Base-by-base conservation (phyloP, 495 filamentous ascomycete species). In the Oidiodendron maius region DNA sequence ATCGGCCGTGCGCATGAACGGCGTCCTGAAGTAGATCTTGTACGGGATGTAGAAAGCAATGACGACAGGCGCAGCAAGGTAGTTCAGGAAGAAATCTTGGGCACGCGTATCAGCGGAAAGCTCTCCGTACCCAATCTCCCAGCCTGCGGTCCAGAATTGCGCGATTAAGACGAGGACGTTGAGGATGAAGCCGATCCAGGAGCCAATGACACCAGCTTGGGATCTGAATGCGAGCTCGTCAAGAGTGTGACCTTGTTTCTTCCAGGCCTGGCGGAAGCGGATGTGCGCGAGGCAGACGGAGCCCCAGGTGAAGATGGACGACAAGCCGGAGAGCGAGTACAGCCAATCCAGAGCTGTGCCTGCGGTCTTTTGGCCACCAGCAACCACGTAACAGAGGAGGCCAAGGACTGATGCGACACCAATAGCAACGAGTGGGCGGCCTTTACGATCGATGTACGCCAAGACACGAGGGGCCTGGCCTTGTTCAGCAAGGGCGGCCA, bases 141-240 rank as follows among this genome's bases (percentile, higher is more conserved):
- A 87, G 17, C 86, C 83, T 20, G 86, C 89, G 24, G 84, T 86
- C 93, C 93, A 98, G 72, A 97, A 95, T 59, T 96, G 90, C 8
- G 89, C 91, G 39, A 91, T 60, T 17, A 97, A 76, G 11, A 98
- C 86, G 10, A 95, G 70, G 21, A 72, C 44, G 64, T 95, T 96
- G 61, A 95, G 81, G 34, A 68, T 54, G 51, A 96, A 77, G 12
- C 93, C 93, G 20, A 95, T 43, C 78, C 83, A 96, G 1, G 88
- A 93, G 2, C 91, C 93, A 20, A 80, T 64, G 3, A 94, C 70
- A 46, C 93, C 93, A 2, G 84, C 76, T 58, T 94, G 89, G 3
- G 87, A 86, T 5, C 61, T 66, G 76, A 91, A 97, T 2, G 89
- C 81, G 11, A 97, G 68, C 53, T 96, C 87, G 35, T 84, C 68